These are phyloP conservation scores for Pseudocercospora vitis DNA, from an alignment of 2,329 filamentous ascomycete genomes.

Conservation along the genomic window DNA sequence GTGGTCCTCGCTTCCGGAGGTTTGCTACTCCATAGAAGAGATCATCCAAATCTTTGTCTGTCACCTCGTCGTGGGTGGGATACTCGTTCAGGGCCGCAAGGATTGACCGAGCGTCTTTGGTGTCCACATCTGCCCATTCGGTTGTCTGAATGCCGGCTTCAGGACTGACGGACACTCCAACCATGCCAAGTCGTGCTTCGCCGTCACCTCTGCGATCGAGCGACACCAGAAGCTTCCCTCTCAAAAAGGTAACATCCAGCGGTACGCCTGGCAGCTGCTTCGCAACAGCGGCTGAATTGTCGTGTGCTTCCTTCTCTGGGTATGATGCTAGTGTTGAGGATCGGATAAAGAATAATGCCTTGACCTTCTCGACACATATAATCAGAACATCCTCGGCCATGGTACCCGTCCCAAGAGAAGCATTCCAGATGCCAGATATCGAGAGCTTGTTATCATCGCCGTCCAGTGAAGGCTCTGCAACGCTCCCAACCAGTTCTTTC, in stretches of 20 bases:
- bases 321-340: conserved; percentile 5
- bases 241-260: conserved; percentile 15
- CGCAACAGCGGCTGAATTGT: not conserved
- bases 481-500: conserved; percentile 6
- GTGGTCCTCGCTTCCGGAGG: conserved; percentile 48
- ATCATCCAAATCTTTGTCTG: conserved; percentile 44
- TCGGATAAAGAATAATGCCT: conserved; percentile 60
- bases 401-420: conserved; percentile 19
- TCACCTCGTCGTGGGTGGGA: conserved; percentile 24
- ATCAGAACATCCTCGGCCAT: conserved; percentile 32
- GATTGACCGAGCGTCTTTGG: not conserved
- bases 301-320: not conserved
- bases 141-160: not conserved
- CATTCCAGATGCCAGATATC: conserved; percentile 55
- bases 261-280: conserved; percentile 11
- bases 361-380: conserved; percentile 48
- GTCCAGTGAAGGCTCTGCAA: not conserved
- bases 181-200: conserved; percentile 6
- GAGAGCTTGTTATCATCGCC: conserved; percentile 38
- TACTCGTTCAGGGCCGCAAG: conserved; percentile 22
- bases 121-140: not conserved
- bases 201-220: conserved; percentile 12
- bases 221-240: conserved; percentile 14
- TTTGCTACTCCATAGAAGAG: conserved; percentile 51
- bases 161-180: not conserved